A percentile compares a stretch with the other conserved stretches of the same genome.
Conservation (phyloP, 768 basidiomycete species). For the Russula virescens region DNA sequence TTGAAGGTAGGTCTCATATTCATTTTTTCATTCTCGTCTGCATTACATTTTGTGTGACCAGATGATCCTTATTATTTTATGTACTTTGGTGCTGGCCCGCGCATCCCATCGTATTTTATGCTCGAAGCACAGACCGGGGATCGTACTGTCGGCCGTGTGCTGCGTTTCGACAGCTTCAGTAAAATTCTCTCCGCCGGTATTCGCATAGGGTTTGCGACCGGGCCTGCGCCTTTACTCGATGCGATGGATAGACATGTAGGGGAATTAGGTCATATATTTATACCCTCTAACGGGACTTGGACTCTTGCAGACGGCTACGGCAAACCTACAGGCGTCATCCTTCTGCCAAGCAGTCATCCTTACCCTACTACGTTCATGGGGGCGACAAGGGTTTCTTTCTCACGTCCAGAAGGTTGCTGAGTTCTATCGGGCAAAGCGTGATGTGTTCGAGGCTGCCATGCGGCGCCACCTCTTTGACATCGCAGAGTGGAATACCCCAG, state of each 20-base stretch:
- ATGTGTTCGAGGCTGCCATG: conserved; percentile 74
- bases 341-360: conserved; percentile 58
- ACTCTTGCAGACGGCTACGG: conserved; percentile 49
- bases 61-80: conserved; percentile 79
- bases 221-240: conserved; percentile 59
- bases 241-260: conserved; percentile 68
- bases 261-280: conserved; percentile 12
- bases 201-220: conserved; percentile 76
- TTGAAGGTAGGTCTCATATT: conserved; percentile 58
- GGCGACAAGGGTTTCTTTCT: conserved; percentile 61
- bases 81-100: conserved; percentile 60
- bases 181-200: conserved; percentile 77
- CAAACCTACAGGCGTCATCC: conserved; percentile 62
- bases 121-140: conserved; percentile 61
- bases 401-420: conserved; percentile 66
- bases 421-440: conserved; percentile 69
- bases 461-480: conserved; percentile 70
- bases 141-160: conserved; percentile 59
- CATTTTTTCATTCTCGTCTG: background rate
- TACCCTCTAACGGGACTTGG: background rate
- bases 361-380: conserved; percentile 63
- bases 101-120: conserved; percentile 75
- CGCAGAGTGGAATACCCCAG: conserved; percentile 65
- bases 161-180: conserved; percentile 87
- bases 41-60: conserved; percentile 27